Evolutionary conservation across 2,329 filamentous ascomycete species (phyloP).

Genomic region (Hypoxylon sp.): DNA sequence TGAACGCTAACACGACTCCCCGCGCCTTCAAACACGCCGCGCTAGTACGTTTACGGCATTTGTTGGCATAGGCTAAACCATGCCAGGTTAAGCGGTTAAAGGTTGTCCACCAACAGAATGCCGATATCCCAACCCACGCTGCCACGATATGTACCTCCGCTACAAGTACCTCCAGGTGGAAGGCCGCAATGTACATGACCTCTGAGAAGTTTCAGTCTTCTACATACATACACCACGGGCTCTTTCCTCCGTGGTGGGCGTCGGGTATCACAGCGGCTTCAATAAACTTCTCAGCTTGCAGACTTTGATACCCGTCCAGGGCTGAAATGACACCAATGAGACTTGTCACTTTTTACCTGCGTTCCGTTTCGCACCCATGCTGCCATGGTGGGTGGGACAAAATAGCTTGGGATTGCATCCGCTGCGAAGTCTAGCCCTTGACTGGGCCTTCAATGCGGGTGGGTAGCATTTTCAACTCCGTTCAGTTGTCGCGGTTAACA

Average conservation of each 20-base stretch:
- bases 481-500: conserved; percentile 16
- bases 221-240: not conserved
- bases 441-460: conserved; percentile 27
- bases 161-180: conserved; percentile 1
- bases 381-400: conserved; percentile 30
- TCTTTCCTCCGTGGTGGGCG: not conserved
- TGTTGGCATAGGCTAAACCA: conserved; percentile 34
- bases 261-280: conserved; percentile 9
- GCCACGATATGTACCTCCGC: conserved; percentile 1
- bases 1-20: conserved; percentile 19
- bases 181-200: conserved; percentile 3
- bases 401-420: conserved; percentile 31
- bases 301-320: conserved; percentile 14
- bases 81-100: conserved; percentile 33
- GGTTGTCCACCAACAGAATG: conserved; percentile 15
- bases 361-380: conserved; percentile 11
- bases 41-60: conserved; percentile 35
- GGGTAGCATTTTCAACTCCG: conserved; percentile 34
- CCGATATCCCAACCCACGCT: conserved; percentile 33
- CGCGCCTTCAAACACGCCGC: conserved; percentile 18
- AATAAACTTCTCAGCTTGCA: conserved; percentile 11
- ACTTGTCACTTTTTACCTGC: conserved; percentile 30
- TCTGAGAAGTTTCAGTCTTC: conserved; percentile 12
- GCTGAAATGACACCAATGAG: conserved; percentile 27
- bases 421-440: conserved; percentile 34